Evolutionary conservation across 495 filamentous ascomycete genomes (phyloP), one percentile per base, ranked within the genome.

Genomic region (Mytilinidion resinicola): DNA sequence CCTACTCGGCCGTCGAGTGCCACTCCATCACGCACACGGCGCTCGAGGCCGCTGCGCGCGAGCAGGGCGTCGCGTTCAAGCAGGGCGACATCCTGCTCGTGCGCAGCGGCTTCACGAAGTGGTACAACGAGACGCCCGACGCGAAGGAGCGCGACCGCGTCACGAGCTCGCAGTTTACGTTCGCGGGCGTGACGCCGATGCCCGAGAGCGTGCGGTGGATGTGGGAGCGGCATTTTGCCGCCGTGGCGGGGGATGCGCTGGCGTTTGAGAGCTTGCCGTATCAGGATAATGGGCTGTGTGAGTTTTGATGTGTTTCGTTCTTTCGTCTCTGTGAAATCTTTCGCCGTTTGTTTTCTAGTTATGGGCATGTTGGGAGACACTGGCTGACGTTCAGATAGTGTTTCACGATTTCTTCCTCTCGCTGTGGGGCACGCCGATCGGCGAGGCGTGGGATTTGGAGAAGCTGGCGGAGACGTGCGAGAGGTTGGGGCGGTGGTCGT

Each of bases 371-470:
- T 5, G 9, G 15, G 20, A 15, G n/a, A n/a, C n/a, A n/a, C n/a
- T n/a, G 25, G 25, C 25, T 30, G 25, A 30, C 39, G 9, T 17
- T 1, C 9, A 4, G 39, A 12, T 8, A 47, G 42, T 35, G 5
- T 51, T 83, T 53, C 78, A 82, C 66, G 71, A 82, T 60, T 78
- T 73, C 73, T 60, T 78, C 35, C 61, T 82, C 35, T 76, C 71
- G 4, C 75, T 74, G 3, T 83, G 77, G 78, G 81, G 80, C 1
- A 56, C 76, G 64, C 80, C 79, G 9, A 80, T 84, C 59, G 80
- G 80, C 1, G 81, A 84, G 70, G 55, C 82, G 54, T 83, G 80
- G 66, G 78, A 83, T 67, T 59, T 82, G 37, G 78, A 82, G 68
- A 63, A 58, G 25, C 63, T 83, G 62, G 65, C 68, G 14, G 57